Evolutionary conservation across 495 filamentous ascomycete species (phyloP).

Genomic region (Oleoguttula mirabilis): DNA sequence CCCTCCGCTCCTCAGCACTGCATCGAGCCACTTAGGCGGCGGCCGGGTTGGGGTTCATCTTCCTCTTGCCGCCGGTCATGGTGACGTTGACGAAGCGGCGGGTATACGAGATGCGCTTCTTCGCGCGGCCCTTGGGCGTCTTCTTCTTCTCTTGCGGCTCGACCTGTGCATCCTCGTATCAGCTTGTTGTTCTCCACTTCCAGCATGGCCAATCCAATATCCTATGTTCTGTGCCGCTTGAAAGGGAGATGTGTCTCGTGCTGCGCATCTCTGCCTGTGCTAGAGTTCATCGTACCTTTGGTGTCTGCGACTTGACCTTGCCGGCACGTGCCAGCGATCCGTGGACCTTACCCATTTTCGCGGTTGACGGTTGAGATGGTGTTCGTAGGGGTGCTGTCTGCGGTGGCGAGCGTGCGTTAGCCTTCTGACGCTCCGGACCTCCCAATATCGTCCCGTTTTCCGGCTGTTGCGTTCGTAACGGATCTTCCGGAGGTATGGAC

Average conservation of each 20-base stretch:
- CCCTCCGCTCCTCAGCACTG: too few relatives aligned
- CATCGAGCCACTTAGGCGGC: too few relatives aligned
- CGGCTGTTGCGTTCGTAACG: background rate
- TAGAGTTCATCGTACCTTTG: conserved; percentile 61
- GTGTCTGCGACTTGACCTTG: conserved; percentile 88
- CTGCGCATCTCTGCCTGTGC: too few relatives aligned
- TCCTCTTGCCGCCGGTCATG: conserved; percentile 97
- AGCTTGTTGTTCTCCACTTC: too few relatives aligned
- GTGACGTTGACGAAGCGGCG: conserved; percentile 99
- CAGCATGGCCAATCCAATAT: background rate
- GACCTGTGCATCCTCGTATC: conserved; percentile 43
- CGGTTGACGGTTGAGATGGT: conserved; percentile 25
- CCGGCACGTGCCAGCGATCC: conserved; percentile 92
- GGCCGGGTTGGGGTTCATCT: conserved; percentile 61
- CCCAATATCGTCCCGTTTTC: background rate
- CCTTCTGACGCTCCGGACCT: background rate
- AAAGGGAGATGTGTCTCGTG: too few relatives aligned
- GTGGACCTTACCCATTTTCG: conserved; percentile 83
- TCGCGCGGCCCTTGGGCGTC: conserved; percentile 92
- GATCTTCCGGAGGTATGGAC: background rate
- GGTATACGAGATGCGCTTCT: conserved; percentile 95
- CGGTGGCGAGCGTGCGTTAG: conserved; percentile 5
- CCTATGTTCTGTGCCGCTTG: too few relatives aligned
- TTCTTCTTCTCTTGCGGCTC: conserved; percentile 87
- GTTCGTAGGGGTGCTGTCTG: conserved; percentile 2